Conservation (phyloP, 495 filamentous ascomycete species). For the Lasiosphaeris hirsuta region DNA sequence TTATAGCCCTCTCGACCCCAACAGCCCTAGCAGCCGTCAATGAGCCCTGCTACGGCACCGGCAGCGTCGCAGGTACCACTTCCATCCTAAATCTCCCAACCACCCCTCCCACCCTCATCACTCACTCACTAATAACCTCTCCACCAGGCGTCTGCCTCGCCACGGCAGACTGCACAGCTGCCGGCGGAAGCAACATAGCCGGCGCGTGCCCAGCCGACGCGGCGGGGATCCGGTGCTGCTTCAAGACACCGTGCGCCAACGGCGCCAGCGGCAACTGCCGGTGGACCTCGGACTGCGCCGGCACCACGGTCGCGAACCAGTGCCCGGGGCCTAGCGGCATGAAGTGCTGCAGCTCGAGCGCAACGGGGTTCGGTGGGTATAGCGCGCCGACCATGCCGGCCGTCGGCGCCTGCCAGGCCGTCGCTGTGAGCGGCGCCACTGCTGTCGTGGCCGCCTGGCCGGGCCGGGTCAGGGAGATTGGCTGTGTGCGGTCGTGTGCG, state of each 20-base stretch:
- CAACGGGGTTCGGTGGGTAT: slow-evolving; percentile 31
- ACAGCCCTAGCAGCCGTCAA: slow-evolving; percentile 31
- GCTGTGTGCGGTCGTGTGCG: slow-evolving; percentile 31
- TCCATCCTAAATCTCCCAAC: background rate
- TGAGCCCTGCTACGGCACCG: slow-evolving; percentile 36
- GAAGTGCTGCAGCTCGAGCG: slow-evolving; percentile 36
- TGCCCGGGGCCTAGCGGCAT: slow-evolving; percentile 41
- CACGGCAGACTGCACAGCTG: slow-evolving; percentile 25
- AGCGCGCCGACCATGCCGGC: slow-evolving; percentile 29
- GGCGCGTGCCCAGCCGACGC: slow-evolving; percentile 38
- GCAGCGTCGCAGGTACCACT: slow-evolving; percentile 19
- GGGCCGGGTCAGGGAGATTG: slow-evolving; percentile 34
- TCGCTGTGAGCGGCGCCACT: slow-evolving; percentile 33
- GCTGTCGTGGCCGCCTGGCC: slow-evolving; percentile 35
- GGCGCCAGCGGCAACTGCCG: slow-evolving; percentile 33
- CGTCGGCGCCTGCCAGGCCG: slow-evolving; percentile 34
- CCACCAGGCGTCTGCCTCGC: slow-evolving; percentile 35
- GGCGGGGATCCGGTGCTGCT: slow-evolving; percentile 40
- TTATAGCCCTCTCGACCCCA: slow-evolving; percentile 10
- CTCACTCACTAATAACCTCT: background rate
- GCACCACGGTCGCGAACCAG: slow-evolving; percentile 21
- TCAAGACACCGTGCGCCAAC: slow-evolving; percentile 34
- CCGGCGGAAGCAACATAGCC: slow-evolving; percentile 30
- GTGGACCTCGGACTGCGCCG: slow-evolving; percentile 36
- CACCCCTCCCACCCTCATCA: background rate